Conservation (phyloP, 2,329 filamentous ascomycete species). For the Cladophialophora chaetospira region DNA sequence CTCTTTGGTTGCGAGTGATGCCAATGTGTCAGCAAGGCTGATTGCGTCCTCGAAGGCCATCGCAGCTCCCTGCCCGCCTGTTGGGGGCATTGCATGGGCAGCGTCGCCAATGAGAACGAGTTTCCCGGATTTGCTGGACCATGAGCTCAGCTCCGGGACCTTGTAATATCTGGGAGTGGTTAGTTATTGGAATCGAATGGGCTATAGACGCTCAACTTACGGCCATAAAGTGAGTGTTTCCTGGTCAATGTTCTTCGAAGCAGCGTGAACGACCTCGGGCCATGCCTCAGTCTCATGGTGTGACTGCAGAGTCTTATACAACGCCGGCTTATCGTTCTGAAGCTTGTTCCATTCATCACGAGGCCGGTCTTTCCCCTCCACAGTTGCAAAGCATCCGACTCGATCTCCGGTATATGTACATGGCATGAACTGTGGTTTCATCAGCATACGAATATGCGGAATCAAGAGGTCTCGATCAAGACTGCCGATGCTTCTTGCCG, state of each 20-base stretch:
- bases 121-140: conserved; percentile 22
- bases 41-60: conserved; percentile 32
- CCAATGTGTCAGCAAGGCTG: conserved; percentile 28
- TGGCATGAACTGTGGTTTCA: conserved; percentile 11
- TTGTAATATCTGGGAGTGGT: conserved; percentile 9
- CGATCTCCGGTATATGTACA: conserved; percentile 15
- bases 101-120: conserved; percentile 30
- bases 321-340: conserved; percentile 21
- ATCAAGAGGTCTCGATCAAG: too few relatives aligned
- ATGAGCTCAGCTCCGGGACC: conserved; percentile 28
- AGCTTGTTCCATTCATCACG: conserved; percentile 29
- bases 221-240: conserved; percentile 28
- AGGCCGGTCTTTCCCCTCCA: conserved; percentile 23
- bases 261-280: conserved; percentile 25
- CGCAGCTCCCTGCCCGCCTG: conserved; percentile 28
- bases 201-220: conserved; percentile 1
- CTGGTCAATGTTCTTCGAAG: conserved; percentile 18
- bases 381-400: conserved; percentile 19
- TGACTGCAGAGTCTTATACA: conserved; percentile 22
- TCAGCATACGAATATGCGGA: too few relatives aligned
- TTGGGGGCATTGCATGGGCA: conserved; percentile 32
- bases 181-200: neutral
- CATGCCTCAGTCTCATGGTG: conserved; percentile 17
- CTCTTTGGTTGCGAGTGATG: conserved; percentile 1
- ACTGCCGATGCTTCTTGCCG: too few relatives aligned